Conservation (phyloP, 2,329 filamentous ascomycete genomes). For the Fusarium sp. region DNA sequence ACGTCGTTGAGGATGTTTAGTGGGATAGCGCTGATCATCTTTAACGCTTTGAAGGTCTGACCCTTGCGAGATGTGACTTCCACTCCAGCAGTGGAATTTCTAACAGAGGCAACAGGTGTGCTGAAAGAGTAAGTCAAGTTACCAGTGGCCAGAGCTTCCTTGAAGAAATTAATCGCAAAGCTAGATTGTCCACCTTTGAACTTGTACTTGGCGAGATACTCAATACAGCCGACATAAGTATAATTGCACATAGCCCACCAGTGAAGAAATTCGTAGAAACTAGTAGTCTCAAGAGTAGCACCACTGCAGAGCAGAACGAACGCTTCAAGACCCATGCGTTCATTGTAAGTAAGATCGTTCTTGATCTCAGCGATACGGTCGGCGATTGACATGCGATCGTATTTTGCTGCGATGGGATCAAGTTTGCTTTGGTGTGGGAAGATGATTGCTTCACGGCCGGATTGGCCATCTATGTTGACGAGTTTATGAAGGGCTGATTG, state of each 20-base stretch:
- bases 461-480: conserved; percentile 57
- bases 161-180: conserved; percentile 58
- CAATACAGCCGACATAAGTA: conserved; percentile 53
- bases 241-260: conserved; percentile 60
- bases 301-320: conserved; percentile 58
- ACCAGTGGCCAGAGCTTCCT: conserved; percentile 54
- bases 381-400: conserved; percentile 54
- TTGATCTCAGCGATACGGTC: conserved; percentile 57
- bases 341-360: conserved; percentile 53
- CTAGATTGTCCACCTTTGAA: conserved; percentile 57
- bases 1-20: conserved; percentile 57
- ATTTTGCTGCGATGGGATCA: conserved; percentile 49
- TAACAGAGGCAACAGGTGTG: conserved; percentile 50
- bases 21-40: conserved; percentile 56
- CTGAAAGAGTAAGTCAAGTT: conserved; percentile 56
- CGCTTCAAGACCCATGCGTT: conserved; percentile 53
- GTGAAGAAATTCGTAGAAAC: conserved; percentile 60
- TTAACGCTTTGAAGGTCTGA: conserved; percentile 41
- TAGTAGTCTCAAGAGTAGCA: conserved; percentile 54
- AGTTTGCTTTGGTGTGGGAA: conserved; percentile 53
- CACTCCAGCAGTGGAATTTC: conserved; percentile 45
- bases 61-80: conserved; percentile 50
- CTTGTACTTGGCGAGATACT: conserved; percentile 56
- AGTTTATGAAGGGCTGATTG: conserved; percentile 54
- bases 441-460: conserved; percentile 52